Evolutionary conservation across 1,284 basidiomycete genomes (phyloP).

Genomic region (Microbotryum scabiosae): DNA sequence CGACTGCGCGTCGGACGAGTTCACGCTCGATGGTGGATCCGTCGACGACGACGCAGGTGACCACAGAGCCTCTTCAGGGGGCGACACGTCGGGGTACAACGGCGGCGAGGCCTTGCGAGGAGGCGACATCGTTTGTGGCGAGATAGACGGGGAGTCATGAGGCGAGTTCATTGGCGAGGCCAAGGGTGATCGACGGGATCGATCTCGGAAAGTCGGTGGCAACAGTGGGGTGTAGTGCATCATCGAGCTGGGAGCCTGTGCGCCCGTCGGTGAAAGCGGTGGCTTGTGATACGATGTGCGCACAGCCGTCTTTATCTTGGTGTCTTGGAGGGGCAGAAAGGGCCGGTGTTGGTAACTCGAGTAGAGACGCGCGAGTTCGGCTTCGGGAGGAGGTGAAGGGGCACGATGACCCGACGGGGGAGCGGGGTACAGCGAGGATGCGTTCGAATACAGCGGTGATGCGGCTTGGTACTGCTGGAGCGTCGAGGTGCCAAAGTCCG

Average conservation of each 20-base stretch:
- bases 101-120: conserved; percentile 5
- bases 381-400: conserved; percentile 5
- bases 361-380: neutral
- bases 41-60: conserved; percentile 12
- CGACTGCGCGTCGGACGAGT: conserved; percentile 6
- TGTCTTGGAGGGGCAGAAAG: neutral
- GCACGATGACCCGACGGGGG: conserved; percentile 11
- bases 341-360: neutral
- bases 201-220: conserved; percentile 24
- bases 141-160: conserved; percentile 14
- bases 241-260: neutral
- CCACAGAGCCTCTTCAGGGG: conserved; percentile 7
- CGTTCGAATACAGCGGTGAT: conserved; percentile 5
- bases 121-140: conserved; percentile 6
- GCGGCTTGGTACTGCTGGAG: conserved; percentile 3
- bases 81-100: conserved; percentile 1
- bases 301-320: neutral
- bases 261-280: neutral
- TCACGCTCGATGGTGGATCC: conserved; percentile 6
- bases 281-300: neutral
- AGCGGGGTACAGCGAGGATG: conserved; percentile 6
- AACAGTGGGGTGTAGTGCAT: conserved; percentile 16
- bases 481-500: conserved; percentile 26
- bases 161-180: conserved; percentile 23
- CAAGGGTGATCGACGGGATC: conserved; percentile 14